These are phyloP conservation scores for Suhomyces wounanorum DNA, from an alignment of 1,139 yeast genomes.

Conservation along the genomic window DNA sequence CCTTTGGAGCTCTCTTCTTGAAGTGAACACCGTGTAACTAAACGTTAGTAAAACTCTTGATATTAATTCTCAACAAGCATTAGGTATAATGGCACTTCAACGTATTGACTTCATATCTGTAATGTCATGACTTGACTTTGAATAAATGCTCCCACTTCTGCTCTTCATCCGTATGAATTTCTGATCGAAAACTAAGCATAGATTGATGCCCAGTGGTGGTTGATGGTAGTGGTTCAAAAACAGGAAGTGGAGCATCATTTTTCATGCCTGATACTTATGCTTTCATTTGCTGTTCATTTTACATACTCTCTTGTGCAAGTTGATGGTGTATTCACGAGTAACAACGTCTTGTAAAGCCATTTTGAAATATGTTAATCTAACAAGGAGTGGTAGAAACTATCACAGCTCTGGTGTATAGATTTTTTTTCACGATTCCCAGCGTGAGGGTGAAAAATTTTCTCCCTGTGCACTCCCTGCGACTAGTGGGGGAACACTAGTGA, in stretches of 20 bases:
- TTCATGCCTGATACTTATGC: background rate
- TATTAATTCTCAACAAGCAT: background rate
- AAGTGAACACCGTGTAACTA: constrained; percentile 96
- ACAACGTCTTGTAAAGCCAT: constrained; percentile 99
- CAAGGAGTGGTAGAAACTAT: constrained; percentile 14
- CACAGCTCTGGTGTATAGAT: constrained; percentile 11
- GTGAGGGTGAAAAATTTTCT: constrained; percentile 15
- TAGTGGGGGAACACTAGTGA: constrained; percentile 2
- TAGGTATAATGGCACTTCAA: background rate
- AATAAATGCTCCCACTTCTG: background rate
- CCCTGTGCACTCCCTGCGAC: constrained; percentile 15
- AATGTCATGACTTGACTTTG: background rate
- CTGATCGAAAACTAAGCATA: background rate
- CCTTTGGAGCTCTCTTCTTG: constrained; percentile 99
- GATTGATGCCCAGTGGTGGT: background rate
- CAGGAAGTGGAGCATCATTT: background rate
- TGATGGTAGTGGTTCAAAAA: background rate
- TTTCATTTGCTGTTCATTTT: constrained; percentile 2
- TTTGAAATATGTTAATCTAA: constrained; percentile 35
- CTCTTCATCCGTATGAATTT: background rate
- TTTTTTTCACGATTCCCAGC: constrained; percentile 13
- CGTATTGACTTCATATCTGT: background rate
- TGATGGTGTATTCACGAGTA: constrained; percentile 99
- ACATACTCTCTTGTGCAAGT: constrained; percentile 99
- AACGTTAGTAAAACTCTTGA: constrained; percentile 38